Conservation (phyloP, 2,329 filamentous ascomycete genomes). For the Chaetomiaceae sp. region DNA sequence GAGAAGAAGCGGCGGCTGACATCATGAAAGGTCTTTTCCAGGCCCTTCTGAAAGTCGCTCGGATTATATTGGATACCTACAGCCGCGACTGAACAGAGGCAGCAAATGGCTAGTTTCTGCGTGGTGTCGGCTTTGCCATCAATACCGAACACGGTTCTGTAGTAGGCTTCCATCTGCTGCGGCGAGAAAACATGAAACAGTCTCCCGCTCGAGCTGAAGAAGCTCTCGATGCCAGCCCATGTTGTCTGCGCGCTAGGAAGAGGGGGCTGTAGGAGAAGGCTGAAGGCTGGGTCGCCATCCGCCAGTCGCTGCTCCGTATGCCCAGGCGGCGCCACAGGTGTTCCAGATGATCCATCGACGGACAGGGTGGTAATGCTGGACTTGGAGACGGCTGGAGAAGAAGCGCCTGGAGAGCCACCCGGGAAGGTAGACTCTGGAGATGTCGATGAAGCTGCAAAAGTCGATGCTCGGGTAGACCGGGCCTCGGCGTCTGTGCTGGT, state of each 20-base stretch:
- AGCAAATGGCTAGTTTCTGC: conserved; percentile 26
- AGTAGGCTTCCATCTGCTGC: conserved; percentile 22
- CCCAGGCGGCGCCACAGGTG: too few relatives aligned
- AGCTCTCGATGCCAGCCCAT: conserved; percentile 24
- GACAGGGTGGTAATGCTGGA: not conserved
- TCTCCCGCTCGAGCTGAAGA: conserved; percentile 28
- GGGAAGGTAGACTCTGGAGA: not conserved
- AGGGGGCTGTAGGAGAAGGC: conserved; percentile 23
- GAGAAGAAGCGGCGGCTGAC: conserved; percentile 29
- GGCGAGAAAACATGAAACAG: conserved; percentile 31
- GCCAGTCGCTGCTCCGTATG: not conserved
- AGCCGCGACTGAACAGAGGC: conserved; percentile 28
- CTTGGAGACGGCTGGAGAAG: not conserved
- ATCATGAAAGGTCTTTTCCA: conserved; percentile 27
- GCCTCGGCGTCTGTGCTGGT: not conserved
- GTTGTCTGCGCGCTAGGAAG: conserved; percentile 23
- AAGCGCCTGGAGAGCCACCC: not conserved
- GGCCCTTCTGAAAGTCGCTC: conserved; percentile 15
- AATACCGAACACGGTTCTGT: conserved; percentile 20
- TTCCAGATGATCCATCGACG: not conserved
- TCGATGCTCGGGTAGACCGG: not conserved
- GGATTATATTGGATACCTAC: conserved; percentile 30
- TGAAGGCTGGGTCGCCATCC: not conserved
- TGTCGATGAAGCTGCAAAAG: not conserved
- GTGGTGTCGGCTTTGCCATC: conserved; percentile 12